phyloP scores from a whole-genome alignment of 164 flowering plant genomes.

The Vitis rotundifolia region DNA sequence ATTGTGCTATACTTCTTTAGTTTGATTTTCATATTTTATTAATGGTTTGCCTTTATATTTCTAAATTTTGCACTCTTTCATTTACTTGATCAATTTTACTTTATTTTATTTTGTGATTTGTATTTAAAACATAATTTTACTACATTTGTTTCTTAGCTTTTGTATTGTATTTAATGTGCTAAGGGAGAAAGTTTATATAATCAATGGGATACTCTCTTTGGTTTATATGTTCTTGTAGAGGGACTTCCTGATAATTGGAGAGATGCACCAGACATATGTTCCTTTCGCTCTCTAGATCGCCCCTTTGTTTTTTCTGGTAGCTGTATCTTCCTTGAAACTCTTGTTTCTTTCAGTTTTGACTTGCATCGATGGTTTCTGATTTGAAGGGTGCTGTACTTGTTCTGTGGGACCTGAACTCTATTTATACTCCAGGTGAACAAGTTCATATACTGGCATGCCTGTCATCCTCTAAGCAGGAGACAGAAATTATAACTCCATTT shows the following conservation, averaged over 20 bases:
- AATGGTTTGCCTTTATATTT: no score
- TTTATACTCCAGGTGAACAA: slow-evolving; percentile 75
- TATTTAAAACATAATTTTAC: no score
- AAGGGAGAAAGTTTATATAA: neutral
- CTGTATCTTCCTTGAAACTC: slow-evolving; percentile 9
- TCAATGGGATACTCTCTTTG: neutral
- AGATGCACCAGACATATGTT: slow-evolving; percentile 59
- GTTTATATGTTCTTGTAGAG: slow-evolving; percentile 44
- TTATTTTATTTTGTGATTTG: no score
- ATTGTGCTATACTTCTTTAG: no score
- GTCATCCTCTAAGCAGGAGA: slow-evolving; percentile 74
- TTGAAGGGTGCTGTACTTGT: neutral
- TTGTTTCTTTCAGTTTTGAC: slow-evolving; percentile 12
- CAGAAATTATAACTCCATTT: slow-evolving; percentile 87
- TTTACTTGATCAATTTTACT: no score
- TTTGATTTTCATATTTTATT: no score
- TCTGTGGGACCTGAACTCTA: slow-evolving; percentile 7
- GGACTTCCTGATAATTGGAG: slow-evolving; percentile 77
- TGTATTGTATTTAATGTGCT: no score
- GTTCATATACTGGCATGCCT: slow-evolving; percentile 83
- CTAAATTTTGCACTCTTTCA: no score
- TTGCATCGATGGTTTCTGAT: neutral
- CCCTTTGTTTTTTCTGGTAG: slow-evolving; percentile 93
- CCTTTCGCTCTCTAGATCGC: slow-evolving; percentile 73
- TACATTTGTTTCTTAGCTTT: no score